phyloP scores from a whole-genome alignment of 2,329 filamentous ascomycete genomes.

The Calonectria naviculata region DNA sequence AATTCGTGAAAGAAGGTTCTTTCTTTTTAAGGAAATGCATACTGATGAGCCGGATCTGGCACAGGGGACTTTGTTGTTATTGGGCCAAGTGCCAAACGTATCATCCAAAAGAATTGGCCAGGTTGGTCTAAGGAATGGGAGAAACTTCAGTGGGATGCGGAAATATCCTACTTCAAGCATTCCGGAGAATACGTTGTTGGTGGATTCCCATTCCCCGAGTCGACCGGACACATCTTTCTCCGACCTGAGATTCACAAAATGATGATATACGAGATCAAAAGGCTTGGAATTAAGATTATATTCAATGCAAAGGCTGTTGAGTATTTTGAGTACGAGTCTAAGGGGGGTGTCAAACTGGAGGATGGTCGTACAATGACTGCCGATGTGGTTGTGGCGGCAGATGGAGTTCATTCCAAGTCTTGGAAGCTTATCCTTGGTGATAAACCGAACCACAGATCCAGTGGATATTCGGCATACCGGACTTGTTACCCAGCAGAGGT shows the following conservation, averaged over 20 bases:
- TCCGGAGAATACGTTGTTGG: neutral
- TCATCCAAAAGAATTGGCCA: neutral
- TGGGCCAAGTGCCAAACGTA: neutral
- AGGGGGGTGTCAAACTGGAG: neutral
- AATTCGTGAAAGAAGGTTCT: neutral
- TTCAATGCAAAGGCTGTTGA: neutral
- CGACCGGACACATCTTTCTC: neutral
- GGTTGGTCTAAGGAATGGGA: neutral
- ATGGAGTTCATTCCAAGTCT: neutral
- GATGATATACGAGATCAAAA: neutral
- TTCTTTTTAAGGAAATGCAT: neutral
- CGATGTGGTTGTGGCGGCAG: neutral
- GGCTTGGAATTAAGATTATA: neutral
- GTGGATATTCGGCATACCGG: neutral
- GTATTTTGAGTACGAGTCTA: neutral
- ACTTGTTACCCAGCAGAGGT: neutral
- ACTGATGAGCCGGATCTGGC: neutral
- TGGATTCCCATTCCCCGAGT: neutral
- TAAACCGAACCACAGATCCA: neutral
- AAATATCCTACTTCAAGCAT: neutral
- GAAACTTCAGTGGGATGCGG: neutral
- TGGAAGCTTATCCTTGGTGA: neutral
- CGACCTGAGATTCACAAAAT: neutral
- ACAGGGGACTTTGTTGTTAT: neutral
- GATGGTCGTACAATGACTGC: neutral